Base-by-base conservation (phyloP, 495 filamentous ascomycete genomes). In the Podospora anserina region DNA sequence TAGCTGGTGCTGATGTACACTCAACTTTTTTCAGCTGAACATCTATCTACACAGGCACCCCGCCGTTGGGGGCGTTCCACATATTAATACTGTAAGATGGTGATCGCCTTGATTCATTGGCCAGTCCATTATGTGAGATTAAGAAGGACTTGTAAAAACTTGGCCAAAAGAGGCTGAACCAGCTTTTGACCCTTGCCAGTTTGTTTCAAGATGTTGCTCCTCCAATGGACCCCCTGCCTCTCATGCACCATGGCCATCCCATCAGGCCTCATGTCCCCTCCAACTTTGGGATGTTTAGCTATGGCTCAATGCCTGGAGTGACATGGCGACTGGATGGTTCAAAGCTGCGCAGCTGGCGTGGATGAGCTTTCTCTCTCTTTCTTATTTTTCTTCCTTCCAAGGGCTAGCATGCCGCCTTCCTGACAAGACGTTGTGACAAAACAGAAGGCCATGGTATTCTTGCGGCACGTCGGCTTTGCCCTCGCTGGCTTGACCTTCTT, bases 181-280 rank as follows among this genome's bases (percentile, higher is more conserved):
- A 11, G 39, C 39, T 18, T 16, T 13, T 49, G 6, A 0, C 13
- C 68, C 71, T 59, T 27, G 58, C 19, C 28, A 9, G 20, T 61
- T 30, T 68, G 71, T 73, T 73, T 73, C 71, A 73, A 66, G 56
- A 57, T 62, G 53, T 49, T 15, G 15, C 61, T 34, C 19, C 55
- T 9, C 39, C 23, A 55, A 49, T 23, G 39, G 20, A 26, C 66
- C 44, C 65, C 67, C 23, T 23, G 6, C 19, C 15, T 7, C 4
- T 19, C 4, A 18, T 55, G 20, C 56, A 66, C 56, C 66, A 59
- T 44, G 49, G 34, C 26, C 64, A 3, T 16, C 55, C 54, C 19
- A 26, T 58, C n/a, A 18, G 16, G 4, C 15, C 54, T 18, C 54
- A 0, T 56, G 54, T 56, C 54, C 19, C 16, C 5, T 56, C 15